These are phyloP conservation scores for Tripidium arundinaceum DNA, from an alignment of 202 grass and related monocot species.

Conservation along the genomic window DNA sequence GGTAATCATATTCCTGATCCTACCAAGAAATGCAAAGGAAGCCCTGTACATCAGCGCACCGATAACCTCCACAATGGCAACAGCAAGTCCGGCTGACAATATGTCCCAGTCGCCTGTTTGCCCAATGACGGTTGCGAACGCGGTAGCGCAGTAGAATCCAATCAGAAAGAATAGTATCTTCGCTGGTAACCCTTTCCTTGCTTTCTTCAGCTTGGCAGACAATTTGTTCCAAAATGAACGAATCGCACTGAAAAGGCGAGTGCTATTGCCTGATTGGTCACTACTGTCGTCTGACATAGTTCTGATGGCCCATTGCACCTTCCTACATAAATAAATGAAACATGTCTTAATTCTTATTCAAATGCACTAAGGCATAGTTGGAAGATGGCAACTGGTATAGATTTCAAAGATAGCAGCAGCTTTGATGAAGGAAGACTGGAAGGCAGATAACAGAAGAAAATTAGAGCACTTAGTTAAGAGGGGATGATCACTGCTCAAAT, in stretches of 20 bases:
- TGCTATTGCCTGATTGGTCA: slow-evolving; percentile 46
- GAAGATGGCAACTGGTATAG: not conserved
- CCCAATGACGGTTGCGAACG: slow-evolving; percentile 85
- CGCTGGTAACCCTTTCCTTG: slow-evolving; percentile 48
- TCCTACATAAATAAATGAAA: slow-evolving; percentile 39
- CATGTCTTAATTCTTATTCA: not conserved
- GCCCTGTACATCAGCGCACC: slow-evolving; percentile 83
- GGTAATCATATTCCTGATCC: slow-evolving; percentile 54
- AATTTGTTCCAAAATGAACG: slow-evolving; percentile 49
- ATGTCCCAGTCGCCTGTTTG: slow-evolving; percentile 99
- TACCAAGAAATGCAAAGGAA: slow-evolving; percentile 56
- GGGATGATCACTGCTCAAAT: not conserved
- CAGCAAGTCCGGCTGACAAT: slow-evolving; percentile 80
- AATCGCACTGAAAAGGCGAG: slow-evolving; percentile 56
- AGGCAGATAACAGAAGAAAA: not conserved
- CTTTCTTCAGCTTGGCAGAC: slow-evolving; percentile 41
- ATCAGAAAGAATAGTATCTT: slow-evolving; percentile 88
- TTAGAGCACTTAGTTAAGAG: not conserved
- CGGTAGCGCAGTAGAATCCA: slow-evolving; percentile 84
- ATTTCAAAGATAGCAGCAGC: not conserved
- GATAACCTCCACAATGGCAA: slow-evolving; percentile 76
- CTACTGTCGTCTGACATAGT: slow-evolving; percentile 40
- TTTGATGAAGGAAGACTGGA: not conserved
- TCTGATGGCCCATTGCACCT: slow-evolving; percentile 41
- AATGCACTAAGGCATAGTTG: not conserved